A percentile compares a stretch with the other conserved stretches of the same genome.
Conservation (phyloP, 805 yeast genomes). For the Metschnikowia dekortorum region DNA sequence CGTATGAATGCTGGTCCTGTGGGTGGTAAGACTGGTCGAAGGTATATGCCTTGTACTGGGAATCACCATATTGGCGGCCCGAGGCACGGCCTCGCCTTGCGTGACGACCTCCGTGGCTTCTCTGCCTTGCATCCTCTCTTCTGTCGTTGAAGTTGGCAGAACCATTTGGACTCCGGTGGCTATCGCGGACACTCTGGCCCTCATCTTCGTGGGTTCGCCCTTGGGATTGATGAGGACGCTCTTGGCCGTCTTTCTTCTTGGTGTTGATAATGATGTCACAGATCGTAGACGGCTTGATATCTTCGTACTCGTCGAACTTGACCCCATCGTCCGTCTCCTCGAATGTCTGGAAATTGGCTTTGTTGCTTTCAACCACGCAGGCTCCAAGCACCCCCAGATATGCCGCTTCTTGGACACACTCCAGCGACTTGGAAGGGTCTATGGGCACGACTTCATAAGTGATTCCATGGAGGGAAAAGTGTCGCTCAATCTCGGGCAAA, state of each 20-base stretch:
- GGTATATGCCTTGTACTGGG: background rate
- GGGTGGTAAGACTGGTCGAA: background rate
- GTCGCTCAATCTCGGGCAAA: constrained; percentile 33
- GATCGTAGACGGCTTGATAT: constrained; percentile 63
- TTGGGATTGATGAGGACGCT: too few relatives aligned
- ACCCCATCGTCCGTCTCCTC: constrained; percentile 64
- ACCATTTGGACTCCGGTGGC: background rate
- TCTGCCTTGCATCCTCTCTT: background rate
- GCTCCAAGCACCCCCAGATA: constrained; percentile 74
- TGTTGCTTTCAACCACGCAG: constrained; percentile 53
- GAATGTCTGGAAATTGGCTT: constrained; percentile 69
- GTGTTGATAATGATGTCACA: constrained; percentile 49
- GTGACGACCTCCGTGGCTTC: background rate
- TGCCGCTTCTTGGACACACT: constrained; percentile 66
- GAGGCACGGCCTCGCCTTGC: background rate
- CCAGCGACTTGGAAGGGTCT: constrained; percentile 25
- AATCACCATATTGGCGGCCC: background rate
- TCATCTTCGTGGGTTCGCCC: constrained; percentile 15
- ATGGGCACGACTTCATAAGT: constrained; percentile 34
- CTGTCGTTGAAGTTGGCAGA: background rate
- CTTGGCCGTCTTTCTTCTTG: constrained; percentile 16
- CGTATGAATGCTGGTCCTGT: too few relatives aligned
- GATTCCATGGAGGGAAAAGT: constrained; percentile 38
- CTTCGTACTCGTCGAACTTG: constrained; percentile 77
- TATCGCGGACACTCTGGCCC: background rate